Evolutionary conservation across 495 filamentous ascomycete species (phyloP).

Genomic region (Penicillium malachiteum): DNA sequence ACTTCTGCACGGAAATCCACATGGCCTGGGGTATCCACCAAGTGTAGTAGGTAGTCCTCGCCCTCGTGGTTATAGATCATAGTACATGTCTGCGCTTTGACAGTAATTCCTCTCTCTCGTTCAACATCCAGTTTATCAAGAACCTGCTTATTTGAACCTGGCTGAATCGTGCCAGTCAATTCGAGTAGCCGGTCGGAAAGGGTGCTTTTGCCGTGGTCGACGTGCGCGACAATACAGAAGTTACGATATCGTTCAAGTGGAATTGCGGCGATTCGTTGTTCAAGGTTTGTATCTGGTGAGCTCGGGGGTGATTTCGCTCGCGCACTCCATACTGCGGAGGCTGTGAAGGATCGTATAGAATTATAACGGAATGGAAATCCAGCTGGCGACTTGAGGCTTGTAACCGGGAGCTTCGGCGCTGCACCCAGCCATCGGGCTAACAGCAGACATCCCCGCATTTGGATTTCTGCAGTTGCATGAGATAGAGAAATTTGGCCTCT

Average conservation of each 20-base stretch:
- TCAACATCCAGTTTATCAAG: constrained; percentile 97
- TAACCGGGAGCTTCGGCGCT: constrained; percentile 37
- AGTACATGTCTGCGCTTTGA: constrained; percentile 97
- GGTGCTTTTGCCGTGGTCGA: constrained; percentile 97
- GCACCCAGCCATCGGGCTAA: constrained; percentile 52
- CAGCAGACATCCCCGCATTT: constrained; percentile 58
- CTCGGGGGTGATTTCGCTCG: constrained; percentile 25
- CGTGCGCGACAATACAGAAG: constrained; percentile 96
- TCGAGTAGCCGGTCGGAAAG: constrained; percentile 90
- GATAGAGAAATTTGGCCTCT: constrained; percentile 15
- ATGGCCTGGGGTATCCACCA: constrained; percentile 96
- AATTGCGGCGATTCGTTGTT: constrained; percentile 79
- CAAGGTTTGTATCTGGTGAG: constrained; percentile 55
- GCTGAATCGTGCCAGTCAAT: constrained; percentile 88
- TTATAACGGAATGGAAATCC: constrained; percentile 18
- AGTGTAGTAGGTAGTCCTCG: constrained; percentile 86
- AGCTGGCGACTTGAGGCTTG: constrained; percentile 37
- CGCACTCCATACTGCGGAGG: constrained; percentile 35
- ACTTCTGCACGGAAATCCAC: constrained; percentile 98
- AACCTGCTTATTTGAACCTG: constrained; percentile 89
- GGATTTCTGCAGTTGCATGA: constrained; percentile 44
- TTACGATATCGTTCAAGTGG: constrained; percentile 92
- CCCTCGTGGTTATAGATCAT: constrained; percentile 91
- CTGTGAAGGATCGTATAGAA: constrained; percentile 39
- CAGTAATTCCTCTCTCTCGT: constrained; percentile 91